A percentile compares a stretch with the other conserved stretches of the same genome.
Conservation (phyloP, 2,329 filamentous ascomycete species). For the Neofusicoccum parvum region DNA sequence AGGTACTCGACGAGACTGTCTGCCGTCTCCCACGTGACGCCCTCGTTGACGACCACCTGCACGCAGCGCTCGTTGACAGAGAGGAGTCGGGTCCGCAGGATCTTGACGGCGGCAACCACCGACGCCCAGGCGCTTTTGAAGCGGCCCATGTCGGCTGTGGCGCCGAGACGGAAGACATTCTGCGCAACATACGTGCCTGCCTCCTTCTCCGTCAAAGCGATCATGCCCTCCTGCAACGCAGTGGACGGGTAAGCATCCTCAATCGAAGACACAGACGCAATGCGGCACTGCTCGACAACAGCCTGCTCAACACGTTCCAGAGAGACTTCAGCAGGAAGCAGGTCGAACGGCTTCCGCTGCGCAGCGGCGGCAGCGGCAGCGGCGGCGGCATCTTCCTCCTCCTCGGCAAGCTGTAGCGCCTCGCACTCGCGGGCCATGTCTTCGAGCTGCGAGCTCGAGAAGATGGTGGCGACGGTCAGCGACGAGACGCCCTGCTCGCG, state of each 20-base stretch:
- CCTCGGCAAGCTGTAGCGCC: slow-evolving; percentile 28
- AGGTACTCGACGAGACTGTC: not conserved
- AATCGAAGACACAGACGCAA: slow-evolving; percentile 24
- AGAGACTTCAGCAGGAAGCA: not conserved
- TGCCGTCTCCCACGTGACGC: slow-evolving; percentile 4
- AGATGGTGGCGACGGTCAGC: slow-evolving; percentile 26
- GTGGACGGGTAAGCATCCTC: slow-evolving; percentile 60
- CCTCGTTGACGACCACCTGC: slow-evolving; percentile 34
- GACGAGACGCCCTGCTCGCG: slow-evolving; percentile 8
- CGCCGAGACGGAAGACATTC: slow-evolving; percentile 20
- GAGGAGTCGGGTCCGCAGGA: slow-evolving; percentile 50
- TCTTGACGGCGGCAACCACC: slow-evolving; percentile 46
- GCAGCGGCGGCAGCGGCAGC: not conserved
- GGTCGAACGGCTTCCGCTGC: slow-evolving; percentile 1
- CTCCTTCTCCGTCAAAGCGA: slow-evolving; percentile 56
- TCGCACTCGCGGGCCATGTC: slow-evolving; percentile 24
- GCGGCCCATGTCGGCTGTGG: slow-evolving; percentile 28
- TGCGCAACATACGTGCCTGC: slow-evolving; percentile 55
- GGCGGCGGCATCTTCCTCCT: not conserved
- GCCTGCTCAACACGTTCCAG: not conserved
- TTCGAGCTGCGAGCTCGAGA: slow-evolving; percentile 25
- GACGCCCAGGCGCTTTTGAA: slow-evolving; percentile 52
- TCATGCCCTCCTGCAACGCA: slow-evolving; percentile 57
- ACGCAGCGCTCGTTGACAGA: slow-evolving; percentile 36
- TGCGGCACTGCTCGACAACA: not conserved